A percentile compares a stretch with the other conserved stretches of the same genome.
phyloP scores from a whole-genome alignment of 2,329 filamentous ascomycete species.

The Fusarium sororula region DNA sequence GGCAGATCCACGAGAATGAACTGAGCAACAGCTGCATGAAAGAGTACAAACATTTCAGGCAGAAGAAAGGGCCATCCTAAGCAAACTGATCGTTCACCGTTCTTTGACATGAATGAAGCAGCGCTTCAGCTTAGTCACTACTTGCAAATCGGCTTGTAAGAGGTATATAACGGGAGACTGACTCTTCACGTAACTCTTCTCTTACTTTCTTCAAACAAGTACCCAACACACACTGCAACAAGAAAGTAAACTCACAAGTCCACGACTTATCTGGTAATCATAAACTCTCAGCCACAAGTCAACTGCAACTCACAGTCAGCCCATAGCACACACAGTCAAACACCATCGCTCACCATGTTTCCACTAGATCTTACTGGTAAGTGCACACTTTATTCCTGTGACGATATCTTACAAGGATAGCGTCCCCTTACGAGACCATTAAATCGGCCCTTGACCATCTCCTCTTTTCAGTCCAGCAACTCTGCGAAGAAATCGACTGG shows the following conservation, averaged over 20 bases:
- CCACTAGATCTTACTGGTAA: not conserved
- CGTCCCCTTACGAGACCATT: not conserved
- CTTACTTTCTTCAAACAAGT: not conserved
- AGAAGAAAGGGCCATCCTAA: not conserved
- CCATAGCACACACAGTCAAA: not conserved
- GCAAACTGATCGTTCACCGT: not conserved
- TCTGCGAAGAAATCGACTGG: not conserved
- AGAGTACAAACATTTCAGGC: not conserved
- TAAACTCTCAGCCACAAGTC: not conserved
- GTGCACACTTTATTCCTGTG: rapidly evolving
- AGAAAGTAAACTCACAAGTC: not conserved
- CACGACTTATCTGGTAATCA: not conserved
- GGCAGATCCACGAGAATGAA: not conserved
- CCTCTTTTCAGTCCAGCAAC: not conserved
- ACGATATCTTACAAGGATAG: not conserved
- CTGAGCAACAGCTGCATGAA: not conserved
- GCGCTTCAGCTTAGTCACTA: not conserved
- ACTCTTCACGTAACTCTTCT: not conserved
- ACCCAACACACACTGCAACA: not conserved
- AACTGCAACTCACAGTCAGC: not conserved
- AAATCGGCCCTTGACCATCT: not conserved
- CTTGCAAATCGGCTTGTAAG: not conserved
- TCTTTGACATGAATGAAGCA: not conserved
- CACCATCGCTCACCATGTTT: not conserved
- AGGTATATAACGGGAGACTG: not conserved